Base-by-base conservation (phyloP, 2,329 filamentous ascomycete genomes). In the Colletotrichum euphorbiae region DNA sequence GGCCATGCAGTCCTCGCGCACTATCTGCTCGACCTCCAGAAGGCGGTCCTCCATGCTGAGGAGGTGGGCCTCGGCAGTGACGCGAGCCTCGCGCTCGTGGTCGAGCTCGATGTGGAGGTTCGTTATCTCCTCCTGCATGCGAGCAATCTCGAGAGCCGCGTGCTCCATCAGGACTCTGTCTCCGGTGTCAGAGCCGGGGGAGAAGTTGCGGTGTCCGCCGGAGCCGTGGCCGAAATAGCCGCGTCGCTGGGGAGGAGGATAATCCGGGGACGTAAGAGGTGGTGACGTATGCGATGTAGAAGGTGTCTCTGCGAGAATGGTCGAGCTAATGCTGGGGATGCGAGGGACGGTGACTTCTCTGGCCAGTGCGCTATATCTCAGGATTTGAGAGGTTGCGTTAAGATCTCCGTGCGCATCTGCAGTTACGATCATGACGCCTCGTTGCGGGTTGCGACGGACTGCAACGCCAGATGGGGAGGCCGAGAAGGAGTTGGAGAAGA, bases 351-450 rank as follows among this genome's bases (percentile, higher is more conserved):
- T 97, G 11, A 98, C 92, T 80, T 98, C 95, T 19, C 94, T 89
- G 0, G 96, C 96, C 4, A 99, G 86, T 0, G 96, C 95, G 21
- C 93, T 96, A 80, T 99, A 99, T 17, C 95, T 90, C 1, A 99
- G 84, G 69, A 99, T 98, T 76, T 98, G 96, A 5, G 93, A 97
- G 0, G 96, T 99, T 12, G 96, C 94, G 76, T 98, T 98, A 83
- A 94, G 98, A 78, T 99, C 96, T 42, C 96, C 95, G 12, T 92
- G 81, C 0, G 96, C 93, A 75, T 99, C 95, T 3, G 95, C 96
- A 0, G 95, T 97, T 15, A 98, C 95, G 64, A 99, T 92, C 94
- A 99, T 98, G 74, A 97, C 89, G 1, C 91, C 94, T 74, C 92
- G 94, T 77, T 98, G 96, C 0, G 93, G 92, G 70, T 89, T 88